Percentiles rank a stretch among this genome's conserved stretches.
Conservation (phyloP, 495 filamentous ascomycete genomes). For the Penicillium malachiteum region DNA sequence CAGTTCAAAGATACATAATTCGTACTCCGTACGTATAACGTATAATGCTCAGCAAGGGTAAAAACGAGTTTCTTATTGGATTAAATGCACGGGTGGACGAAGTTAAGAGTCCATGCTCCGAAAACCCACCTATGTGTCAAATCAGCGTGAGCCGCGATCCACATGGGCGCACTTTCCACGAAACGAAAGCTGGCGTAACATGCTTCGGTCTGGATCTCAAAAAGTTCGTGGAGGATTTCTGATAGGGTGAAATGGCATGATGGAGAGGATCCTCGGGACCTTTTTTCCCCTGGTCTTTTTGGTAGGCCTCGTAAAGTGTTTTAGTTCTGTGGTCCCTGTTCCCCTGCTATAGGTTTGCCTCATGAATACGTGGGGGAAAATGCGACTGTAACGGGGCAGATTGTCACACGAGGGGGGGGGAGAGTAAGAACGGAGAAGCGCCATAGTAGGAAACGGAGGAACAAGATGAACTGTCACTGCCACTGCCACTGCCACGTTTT, state of each 20-base stretch:
- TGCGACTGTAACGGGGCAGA: constrained; percentile 13
- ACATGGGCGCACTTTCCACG: constrained; percentile 22
- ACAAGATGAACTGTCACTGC: not conserved
- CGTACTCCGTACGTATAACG: not conserved
- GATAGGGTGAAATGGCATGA: constrained; percentile 6
- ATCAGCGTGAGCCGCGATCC: constrained; percentile 23
- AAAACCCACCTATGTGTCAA: constrained; percentile 17
- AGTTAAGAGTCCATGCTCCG: constrained; percentile 11
- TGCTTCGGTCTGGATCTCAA: constrained; percentile 10
- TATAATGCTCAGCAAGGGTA: not conserved
- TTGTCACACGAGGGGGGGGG: constrained; percentile 10
- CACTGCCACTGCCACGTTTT: not conserved
- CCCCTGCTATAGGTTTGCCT: not conserved
- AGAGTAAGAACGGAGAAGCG: not conserved
- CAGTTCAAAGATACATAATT: not conserved
- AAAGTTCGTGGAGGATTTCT: not conserved
- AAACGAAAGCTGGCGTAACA: constrained; percentile 21
- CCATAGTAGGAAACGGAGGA: not conserved
- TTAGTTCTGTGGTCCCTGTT: not conserved
- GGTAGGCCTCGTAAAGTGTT: too few species aligned
- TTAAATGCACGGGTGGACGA: constrained; percentile 2
- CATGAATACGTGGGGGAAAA: constrained; percentile 12
- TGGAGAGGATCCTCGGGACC: not conserved
- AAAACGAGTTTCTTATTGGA: constrained; percentile 8
- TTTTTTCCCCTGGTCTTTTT: not conserved